Evolutionary conservation across 495 filamentous ascomycete genomes (phyloP).

Genomic region (Aspergillus biplanus): DNA sequence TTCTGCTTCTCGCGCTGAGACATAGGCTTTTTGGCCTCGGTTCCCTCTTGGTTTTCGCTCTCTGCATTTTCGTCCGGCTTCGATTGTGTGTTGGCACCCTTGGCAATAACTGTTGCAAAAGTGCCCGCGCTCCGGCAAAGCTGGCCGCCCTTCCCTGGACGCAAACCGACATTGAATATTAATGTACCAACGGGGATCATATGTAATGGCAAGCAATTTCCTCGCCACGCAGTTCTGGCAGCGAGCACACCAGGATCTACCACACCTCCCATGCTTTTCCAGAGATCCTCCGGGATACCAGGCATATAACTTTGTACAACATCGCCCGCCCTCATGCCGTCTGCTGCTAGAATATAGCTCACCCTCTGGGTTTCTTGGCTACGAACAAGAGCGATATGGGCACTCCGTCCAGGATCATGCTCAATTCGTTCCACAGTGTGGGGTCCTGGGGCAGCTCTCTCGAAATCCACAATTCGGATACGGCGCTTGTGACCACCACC

Average conservation of each 20-base stretch:
- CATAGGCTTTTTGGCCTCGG: conserved; percentile 34
- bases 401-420: conserved; percentile 89
- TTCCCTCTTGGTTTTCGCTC: conserved; percentile 25
- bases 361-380: conserved; percentile 59
- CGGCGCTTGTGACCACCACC: conserved; percentile 90
- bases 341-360: conserved; percentile 90
- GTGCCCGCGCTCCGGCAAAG: conserved; percentile 95
- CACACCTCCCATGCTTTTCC: conserved; percentile 86
- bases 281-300: conserved; percentile 81
- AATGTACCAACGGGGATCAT: conserved; percentile 91
- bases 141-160: conserved; percentile 71
- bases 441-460: conserved; percentile 71
- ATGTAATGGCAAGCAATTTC: conserved; percentile 91
- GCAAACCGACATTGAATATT: conserved; percentile 88
- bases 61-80: conserved; percentile 31
- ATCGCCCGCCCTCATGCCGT: conserved; percentile 92
- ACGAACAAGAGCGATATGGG: conserved; percentile 84
- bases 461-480: conserved; percentile 88
- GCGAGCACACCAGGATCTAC: conserved; percentile 94
- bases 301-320: conserved; percentile 85
- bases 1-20: conserved; percentile 48
- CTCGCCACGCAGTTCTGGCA: conserved; percentile 89
- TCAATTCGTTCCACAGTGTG: conserved; percentile 93
- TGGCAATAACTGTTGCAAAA: conserved; percentile 81
- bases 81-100: conserved; percentile 67